phyloP scores from a whole-genome alignment of 78 protist species.

The Dictyostelium brefeldianum region DNA sequence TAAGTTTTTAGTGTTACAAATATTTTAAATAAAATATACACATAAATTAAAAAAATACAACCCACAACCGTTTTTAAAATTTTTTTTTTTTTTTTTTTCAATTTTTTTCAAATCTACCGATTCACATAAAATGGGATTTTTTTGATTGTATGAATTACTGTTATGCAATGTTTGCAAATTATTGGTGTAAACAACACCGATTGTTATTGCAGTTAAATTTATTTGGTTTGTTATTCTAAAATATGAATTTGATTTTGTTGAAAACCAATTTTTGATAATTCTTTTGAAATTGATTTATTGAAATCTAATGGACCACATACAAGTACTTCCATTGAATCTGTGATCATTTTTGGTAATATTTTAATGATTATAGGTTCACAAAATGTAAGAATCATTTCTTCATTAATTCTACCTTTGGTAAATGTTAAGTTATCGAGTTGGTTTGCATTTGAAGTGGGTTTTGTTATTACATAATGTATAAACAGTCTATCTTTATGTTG shows the following conservation, averaged over 20 bases:
- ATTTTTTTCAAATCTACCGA: not conserved
- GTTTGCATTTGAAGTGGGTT: not conserved
- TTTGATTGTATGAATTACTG: no score
- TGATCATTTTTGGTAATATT: not conserved
- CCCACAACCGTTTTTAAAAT: not conserved
- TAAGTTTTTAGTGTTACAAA: no score
- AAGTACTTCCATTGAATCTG: slow-evolving; percentile 21
- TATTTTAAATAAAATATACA: no score
- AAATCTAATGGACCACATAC: slow-evolving; percentile 62
- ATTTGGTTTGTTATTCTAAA: slow-evolving; percentile 7
- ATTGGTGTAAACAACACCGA: not conserved
- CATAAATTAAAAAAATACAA: no score
- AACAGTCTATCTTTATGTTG: not conserved
- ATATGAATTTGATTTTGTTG: slow-evolving; percentile 13
- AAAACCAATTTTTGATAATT: slow-evolving; percentile 27
- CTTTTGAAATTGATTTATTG: slow-evolving; percentile 10
- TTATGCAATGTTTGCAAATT: not conserved
- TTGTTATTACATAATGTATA: slow-evolving; percentile 32
- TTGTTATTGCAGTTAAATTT: no score
- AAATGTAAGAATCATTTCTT: slow-evolving; percentile 16
- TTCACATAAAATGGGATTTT: not conserved
- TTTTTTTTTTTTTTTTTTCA: not conserved
- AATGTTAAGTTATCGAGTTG: not conserved
- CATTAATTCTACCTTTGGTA: slow-evolving; percentile 27
- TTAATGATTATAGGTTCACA: not conserved